A percentile compares a stretch with the other conserved stretches of the same genome.
These are phyloP conservation scores for Cytidiella melzeri DNA, from an alignment of 768 basidiomycete species.

Conservation along the genomic window DNA sequence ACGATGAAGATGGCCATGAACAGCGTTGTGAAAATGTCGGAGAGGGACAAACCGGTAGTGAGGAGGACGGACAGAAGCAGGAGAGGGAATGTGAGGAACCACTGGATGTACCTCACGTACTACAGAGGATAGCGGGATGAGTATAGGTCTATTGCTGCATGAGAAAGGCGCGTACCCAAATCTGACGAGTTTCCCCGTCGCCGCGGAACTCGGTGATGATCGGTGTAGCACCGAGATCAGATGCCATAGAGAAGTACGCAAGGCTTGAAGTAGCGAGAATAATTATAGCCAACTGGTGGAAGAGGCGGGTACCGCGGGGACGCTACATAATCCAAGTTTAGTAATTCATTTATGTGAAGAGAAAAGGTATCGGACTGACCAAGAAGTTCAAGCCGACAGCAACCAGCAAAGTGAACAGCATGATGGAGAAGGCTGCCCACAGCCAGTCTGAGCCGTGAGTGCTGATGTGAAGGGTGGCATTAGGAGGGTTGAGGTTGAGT, in stretches of 20 bases:
- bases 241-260: conserved; percentile 50
- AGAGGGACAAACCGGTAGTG: conserved; percentile 38
- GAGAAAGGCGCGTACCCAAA: conserved; percentile 38
- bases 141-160: neutral
- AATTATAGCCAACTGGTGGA: conserved; percentile 44
- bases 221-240: conserved; percentile 45
- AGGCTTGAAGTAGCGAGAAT: conserved; percentile 40
- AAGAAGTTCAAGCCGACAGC: conserved; percentile 34
- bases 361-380: conserved; percentile 22
- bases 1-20: conserved; percentile 44
- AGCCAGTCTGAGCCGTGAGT: conserved; percentile 43
- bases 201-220: conserved; percentile 40
- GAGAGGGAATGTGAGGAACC: conserved; percentile 46
- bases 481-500: conserved; percentile 30
- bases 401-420: conserved; percentile 36
- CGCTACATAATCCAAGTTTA: conserved; percentile 17
- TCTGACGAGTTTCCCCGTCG: too few species aligned
- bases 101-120: conserved; percentile 46
- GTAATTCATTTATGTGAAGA: neutral
- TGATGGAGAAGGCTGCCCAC: conserved; percentile 48
- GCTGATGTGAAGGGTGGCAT: conserved; percentile 35
- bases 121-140: conserved; percentile 7
- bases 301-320: conserved; percentile 36
- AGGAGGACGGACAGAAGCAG: conserved; percentile 42
- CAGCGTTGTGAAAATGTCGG: conserved; percentile 38